Percentiles rank a stretch among this genome's conserved stretches.
These are phyloP conservation scores for Amaranthus hypochondriacus DNA, from an alignment of 148 eudicot species.

Conservation along the genomic window DNA sequence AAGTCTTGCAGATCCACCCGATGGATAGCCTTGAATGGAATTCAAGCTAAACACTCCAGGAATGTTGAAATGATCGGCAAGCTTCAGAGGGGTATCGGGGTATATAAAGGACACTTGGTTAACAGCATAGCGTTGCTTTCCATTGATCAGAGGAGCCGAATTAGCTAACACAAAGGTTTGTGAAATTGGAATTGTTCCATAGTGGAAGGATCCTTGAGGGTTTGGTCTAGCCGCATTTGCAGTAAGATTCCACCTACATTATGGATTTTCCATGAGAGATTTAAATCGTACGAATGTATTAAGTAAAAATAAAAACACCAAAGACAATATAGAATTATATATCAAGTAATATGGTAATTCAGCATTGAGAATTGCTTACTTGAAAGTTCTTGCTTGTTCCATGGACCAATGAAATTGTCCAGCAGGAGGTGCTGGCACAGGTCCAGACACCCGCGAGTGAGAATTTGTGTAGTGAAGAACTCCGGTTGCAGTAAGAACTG, in stretches of 20 bases:
- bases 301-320: too few relatives aligned
- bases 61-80: slow-evolving; percentile 86
- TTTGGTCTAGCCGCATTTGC: slow-evolving; percentile 97
- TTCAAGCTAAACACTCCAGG: slow-evolving; percentile 65
- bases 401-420: slow-evolving; percentile 62
- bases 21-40: slow-evolving; percentile 60
- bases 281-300: too few relatives aligned
- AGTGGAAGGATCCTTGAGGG: slow-evolving; percentile 96
- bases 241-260: slow-evolving; percentile 87
- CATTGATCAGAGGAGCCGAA: slow-evolving; percentile 62
- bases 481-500: slow-evolving; percentile 44
- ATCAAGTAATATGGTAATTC: too few relatives aligned
- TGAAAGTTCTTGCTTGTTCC: slow-evolving; percentile 81
- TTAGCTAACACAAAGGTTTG: slow-evolving; percentile 58
- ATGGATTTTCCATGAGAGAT: neutral
- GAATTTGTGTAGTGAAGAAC: slow-evolving; percentile 76
- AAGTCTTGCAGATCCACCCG: slow-evolving; percentile 41
- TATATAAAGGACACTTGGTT: slow-evolving; percentile 67
- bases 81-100: slow-evolving; percentile 80
- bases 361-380: slow-evolving; percentile 33
- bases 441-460: slow-evolving; percentile 54
- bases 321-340: too few relatives aligned
- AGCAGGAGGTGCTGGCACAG: slow-evolving; percentile 63
- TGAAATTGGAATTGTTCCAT: slow-evolving; percentile 58
- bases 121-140: slow-evolving; percentile 78